Percentiles rank a stretch among this genome's conserved stretches.
These are phyloP conservation scores for Trichophyton simii DNA, from an alignment of 2,329 filamentous ascomycete species.

Conservation along the genomic window DNA sequence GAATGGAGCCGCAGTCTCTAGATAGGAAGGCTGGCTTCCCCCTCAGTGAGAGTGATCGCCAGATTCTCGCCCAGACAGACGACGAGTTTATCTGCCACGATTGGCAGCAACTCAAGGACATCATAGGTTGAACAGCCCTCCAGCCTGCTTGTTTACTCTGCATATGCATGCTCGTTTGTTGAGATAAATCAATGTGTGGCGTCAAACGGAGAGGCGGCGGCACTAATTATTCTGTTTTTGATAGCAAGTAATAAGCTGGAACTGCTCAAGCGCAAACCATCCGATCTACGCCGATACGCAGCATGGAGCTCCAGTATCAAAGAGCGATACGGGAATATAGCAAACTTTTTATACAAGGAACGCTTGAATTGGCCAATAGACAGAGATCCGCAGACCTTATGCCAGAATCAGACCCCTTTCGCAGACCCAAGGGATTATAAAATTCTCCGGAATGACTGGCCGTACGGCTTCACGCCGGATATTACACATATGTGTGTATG, in stretches of 20 bases:
- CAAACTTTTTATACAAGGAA: constrained; percentile 43
- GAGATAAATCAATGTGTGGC: neutral
- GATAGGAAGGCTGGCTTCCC: constrained; percentile 27
- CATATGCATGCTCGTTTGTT: neutral
- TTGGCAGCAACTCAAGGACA: constrained; percentile 41
- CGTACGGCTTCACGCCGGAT: constrained; percentile 44
- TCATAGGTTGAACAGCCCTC: constrained; percentile 35
- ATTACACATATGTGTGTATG: constrained; percentile 48
- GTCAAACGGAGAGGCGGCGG: neutral
- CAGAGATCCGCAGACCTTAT: constrained; percentile 14
- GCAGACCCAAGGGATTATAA: constrained; percentile 41
- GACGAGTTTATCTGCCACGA: constrained; percentile 41
- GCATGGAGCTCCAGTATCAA: constrained; percentile 46
- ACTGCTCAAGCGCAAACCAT: constrained; percentile 46
- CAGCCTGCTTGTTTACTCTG: neutral
- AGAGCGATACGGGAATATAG: constrained; percentile 43
- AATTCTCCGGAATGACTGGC: constrained; percentile 52
- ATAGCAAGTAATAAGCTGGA: constrained; percentile 41
- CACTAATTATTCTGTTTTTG: neutral
- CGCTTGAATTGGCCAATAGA: constrained; percentile 41
- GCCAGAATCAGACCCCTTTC: constrained; percentile 40
- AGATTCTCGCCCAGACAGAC: constrained; percentile 39
- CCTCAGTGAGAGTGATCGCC: constrained; percentile 38
- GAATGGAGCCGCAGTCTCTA: neutral
- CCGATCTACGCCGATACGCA: constrained; percentile 47